Evolutionary conservation across 2,329 filamentous ascomycete genomes (phyloP).

Genomic region (Lomentospora prolificans): DNA sequence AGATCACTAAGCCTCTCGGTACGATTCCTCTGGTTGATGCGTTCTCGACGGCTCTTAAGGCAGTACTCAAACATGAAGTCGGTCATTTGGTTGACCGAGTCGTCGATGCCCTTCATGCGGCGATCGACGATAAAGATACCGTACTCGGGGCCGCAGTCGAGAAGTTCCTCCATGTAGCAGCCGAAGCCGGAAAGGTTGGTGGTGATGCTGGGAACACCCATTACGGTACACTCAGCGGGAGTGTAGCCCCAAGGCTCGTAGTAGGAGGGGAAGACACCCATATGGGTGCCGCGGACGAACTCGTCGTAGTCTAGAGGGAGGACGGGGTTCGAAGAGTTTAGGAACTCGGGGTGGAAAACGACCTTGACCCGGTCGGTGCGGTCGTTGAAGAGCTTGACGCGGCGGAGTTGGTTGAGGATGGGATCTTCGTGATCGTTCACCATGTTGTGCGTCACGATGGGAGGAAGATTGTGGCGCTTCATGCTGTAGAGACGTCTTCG

Average conservation of each 20-base stretch:
- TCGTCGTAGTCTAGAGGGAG: conserved; percentile 96
- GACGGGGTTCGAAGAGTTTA: conserved; percentile 92
- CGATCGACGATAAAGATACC: conserved; percentile 99
- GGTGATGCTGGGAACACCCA: conserved; percentile 97
- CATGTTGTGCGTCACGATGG: conserved; percentile 99
- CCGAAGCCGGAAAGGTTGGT: conserved; percentile 97
- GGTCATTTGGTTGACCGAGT: conserved; percentile 93
- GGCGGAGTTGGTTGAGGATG: conserved; percentile 88
- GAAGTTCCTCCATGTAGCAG: conserved; percentile 98
- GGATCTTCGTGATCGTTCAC: conserved; percentile 87
- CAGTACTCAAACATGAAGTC: conserved; percentile 80
- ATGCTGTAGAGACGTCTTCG: conserved; percentile 89
- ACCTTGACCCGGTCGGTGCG: conserved; percentile 92
- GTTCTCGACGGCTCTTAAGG: conserved; percentile 85
- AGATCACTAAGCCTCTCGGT: conserved; percentile 92
- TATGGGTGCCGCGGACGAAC: conserved; percentile 91
- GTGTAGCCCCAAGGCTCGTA: conserved; percentile 99
- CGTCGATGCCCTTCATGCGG: conserved; percentile 88
- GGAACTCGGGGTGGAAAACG: conserved; percentile 95
- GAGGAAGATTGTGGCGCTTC: conserved; percentile 84
- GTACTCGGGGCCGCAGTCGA: conserved; percentile 71
- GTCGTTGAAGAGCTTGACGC: conserved; percentile 96
- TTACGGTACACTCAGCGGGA: conserved; percentile 94
- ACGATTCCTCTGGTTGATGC: conserved; percentile 96
- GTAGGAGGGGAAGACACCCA: conserved; percentile 94